Evolutionary conservation across 2,329 filamentous ascomycete species (phyloP).

Genomic region (Trichoderma arundinaceum): DNA sequence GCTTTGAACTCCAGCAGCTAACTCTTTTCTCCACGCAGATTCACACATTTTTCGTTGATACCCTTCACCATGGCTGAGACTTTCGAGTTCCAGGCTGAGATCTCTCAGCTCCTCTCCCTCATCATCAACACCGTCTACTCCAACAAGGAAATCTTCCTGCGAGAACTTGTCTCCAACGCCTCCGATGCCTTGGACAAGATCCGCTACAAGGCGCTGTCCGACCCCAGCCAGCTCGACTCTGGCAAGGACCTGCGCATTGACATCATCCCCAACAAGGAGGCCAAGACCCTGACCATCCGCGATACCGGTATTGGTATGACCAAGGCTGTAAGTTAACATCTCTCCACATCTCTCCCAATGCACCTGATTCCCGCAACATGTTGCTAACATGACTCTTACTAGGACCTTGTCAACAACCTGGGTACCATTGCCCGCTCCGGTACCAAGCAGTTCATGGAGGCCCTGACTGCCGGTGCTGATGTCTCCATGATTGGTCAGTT

Average conservation of each 20-base stretch:
- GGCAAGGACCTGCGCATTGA: conserved; percentile 99
- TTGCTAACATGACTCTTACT: conserved; percentile 28
- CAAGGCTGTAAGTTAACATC: conserved; percentile 83
- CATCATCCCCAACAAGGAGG: conserved; percentile 96
- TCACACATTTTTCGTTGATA: conserved; percentile 47
- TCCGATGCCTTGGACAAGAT: conserved; percentile 99
- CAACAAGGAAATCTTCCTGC: conserved; percentile 99
- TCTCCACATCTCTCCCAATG: background rate
- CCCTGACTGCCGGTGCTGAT: conserved; percentile 95
- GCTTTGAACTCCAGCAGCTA: conserved; percentile 37
- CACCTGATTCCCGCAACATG: background rate
- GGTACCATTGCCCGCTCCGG: conserved; percentile 99
- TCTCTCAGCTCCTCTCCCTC: conserved; percentile 98
- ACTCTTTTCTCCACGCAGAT: conserved; percentile 33
- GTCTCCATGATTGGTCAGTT: conserved; percentile 99
- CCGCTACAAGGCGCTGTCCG: conserved; percentile 96
- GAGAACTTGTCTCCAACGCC: conserved; percentile 97
- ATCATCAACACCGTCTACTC: conserved; percentile 99
- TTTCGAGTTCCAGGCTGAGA: conserved; percentile 99
- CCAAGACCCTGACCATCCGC: conserved; percentile 95
- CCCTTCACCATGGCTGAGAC: conserved; percentile 85
- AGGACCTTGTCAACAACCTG: conserved; percentile 99
- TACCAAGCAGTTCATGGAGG: conserved; percentile 99
- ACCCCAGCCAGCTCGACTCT: conserved; percentile 94
- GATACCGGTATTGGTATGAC: conserved; percentile 99